These are phyloP conservation scores for Antitrichia curtipendula DNA, from an alignment of 225 moss, liverwort and hornwort genomes.

Conservation along the genomic window DNA sequence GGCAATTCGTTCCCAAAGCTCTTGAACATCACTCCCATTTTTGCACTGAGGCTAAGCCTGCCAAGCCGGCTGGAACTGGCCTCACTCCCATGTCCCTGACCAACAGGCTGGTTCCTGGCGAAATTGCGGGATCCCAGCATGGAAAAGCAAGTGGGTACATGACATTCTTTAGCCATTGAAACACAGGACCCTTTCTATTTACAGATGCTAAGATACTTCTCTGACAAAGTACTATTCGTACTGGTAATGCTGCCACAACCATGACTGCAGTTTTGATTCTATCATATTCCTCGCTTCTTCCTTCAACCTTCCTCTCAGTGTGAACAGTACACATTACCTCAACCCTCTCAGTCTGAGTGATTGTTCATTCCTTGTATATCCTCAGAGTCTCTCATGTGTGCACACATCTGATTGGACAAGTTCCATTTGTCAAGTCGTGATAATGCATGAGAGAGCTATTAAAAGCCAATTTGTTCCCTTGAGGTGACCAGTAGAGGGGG, in stretches of 20 bases:
- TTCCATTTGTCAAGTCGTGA: neutral
- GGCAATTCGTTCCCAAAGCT: conserved; percentile 52
- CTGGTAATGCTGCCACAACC: neutral
- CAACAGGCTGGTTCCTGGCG: conserved; percentile 39
- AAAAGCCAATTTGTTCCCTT: neutral
- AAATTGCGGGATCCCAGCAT: conserved; percentile 27
- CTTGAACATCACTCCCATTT: conserved; percentile 40
- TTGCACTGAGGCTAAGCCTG: conserved; percentile 37
- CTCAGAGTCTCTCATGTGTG: neutral
- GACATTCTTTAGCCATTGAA: neutral
- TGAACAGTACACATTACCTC: neutral
- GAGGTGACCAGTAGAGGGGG: neutral
- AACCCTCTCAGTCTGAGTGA: neutral
- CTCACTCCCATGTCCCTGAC: conserved; percentile 39
- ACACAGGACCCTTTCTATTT: neutral
- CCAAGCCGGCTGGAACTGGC: conserved; percentile 54
- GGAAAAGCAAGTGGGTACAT: conserved; percentile 35
- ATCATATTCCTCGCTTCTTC: neutral
- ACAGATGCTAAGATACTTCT: neutral
- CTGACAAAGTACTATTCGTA: neutral
- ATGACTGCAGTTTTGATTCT: neutral
- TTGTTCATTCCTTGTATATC: neutral
- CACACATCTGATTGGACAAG: neutral
- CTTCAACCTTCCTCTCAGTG: neutral
- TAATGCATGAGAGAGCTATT: neutral